Conservation (phyloP, 768 basidiomycete genomes). For the Leccinellum luteum region DNA sequence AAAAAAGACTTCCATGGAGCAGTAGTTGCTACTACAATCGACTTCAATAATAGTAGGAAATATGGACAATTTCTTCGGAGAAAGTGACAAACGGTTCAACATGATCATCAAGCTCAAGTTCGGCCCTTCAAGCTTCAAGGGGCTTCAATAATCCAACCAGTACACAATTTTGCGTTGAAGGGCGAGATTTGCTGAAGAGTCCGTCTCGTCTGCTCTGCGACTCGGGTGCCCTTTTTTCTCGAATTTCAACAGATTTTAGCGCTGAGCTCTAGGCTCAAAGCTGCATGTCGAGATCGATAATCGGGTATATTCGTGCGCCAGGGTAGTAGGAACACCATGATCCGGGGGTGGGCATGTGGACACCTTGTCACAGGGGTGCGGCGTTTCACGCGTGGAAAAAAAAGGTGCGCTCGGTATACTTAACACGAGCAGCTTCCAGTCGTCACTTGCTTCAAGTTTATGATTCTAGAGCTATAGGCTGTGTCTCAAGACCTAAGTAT, state of each 20-base stretch:
- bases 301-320: not conserved
- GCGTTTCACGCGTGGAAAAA: not conserved
- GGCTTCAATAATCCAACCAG: too few species aligned
- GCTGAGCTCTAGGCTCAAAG: not conserved
- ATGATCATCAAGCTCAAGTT: too few species aligned
- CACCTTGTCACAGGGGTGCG: not conserved
- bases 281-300: not conserved
- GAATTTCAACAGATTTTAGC: not conserved
- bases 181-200: too few species aligned
- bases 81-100: too few species aligned
- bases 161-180: too few species aligned
- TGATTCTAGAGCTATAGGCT: not conserved
- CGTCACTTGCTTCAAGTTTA: not conserved
- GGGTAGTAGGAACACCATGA: not conserved
- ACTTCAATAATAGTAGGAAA: too few species aligned
- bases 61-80: too few species aligned
- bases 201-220: too few species aligned
- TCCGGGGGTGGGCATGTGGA: constrained; percentile 17
- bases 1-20: too few species aligned
- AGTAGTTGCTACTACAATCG: too few species aligned
- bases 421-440: not conserved
- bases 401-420: not conserved
- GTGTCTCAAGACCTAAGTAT: not conserved
- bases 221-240: not conserved
- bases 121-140: too few species aligned